Evolutionary conservation across 441 rosid genomes (phyloP), one percentile per base, ranked within the genome.

Genomic region (Biscutella laevigata): DNA sequence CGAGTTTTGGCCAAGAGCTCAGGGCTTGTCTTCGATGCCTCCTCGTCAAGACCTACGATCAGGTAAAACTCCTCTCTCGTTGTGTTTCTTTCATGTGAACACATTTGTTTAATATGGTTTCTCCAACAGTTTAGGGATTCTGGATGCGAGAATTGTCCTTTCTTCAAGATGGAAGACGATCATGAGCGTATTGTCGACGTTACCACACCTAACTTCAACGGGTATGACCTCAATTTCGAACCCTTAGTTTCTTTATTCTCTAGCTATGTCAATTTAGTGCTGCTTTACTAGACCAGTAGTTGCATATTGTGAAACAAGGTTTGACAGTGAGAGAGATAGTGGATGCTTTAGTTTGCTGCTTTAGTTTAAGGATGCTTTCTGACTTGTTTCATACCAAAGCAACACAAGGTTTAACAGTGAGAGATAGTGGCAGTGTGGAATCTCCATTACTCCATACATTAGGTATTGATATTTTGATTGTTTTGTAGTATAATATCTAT

Each of bases 21-120:
- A 81, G 98, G 67, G 95, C 97, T 55, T 88, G 97, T 70, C 92
- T 92, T 55, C 94, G 94, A 21, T 86, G 95, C 62, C 92, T 89
- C 16, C 98, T 92, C 35, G 89, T 92, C 62, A 92, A 92, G 66
- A 92, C 95, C 55, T 88, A 80, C 69, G 98, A 92, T 74, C 96
- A 88, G 95, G 96, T 83, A 0, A 38, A 2, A 2, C 25, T n/a
- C 27, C 25, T 21, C 6, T 33, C 7, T 14, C 24, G 7, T 1
- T 19, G 11, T 24, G 25, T 20, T 22, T 22, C 4, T 22, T 22
- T 22, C 25, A 2, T 22, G 25, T 22, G n/a, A n/a, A n/a, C n/a
- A n/a, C n/a, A n/a, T 53, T 12, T 26, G 56, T 10, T 4, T 66
- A 12, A 55, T 47, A 1, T 47, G 32, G 27, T 28, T 39, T 11